Evolutionary conservation across 164 flowering plant genomes (phyloP).

Genomic region (Santalum album): DNA sequence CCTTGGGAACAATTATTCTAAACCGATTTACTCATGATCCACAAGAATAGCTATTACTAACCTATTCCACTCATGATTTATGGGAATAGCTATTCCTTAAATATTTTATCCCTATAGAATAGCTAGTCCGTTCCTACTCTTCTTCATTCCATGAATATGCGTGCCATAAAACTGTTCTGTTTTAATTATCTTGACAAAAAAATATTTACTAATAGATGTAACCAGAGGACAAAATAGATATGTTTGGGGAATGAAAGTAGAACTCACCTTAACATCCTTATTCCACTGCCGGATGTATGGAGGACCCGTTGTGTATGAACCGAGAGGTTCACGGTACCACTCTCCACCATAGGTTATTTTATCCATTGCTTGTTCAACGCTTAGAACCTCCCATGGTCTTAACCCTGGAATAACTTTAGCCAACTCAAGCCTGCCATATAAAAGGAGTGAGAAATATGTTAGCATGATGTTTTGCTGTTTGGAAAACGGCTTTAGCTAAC

Average conservation of each 20-base stretch:
- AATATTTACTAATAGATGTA: not conserved
- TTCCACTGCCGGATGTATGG: conserved; percentile 71
- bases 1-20: too few species aligned
- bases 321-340: conserved; percentile 91
- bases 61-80: too few species aligned
- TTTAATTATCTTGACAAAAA: not conserved
- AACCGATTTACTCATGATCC: too few species aligned
- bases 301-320: conserved; percentile 73
- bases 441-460: not conserved
- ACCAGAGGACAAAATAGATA: not conserved
- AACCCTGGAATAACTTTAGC: conserved; percentile 62
- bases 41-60: too few species aligned
- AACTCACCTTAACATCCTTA: conserved; percentile 45
- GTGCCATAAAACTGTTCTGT: not conserved
- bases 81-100: too few species aligned
- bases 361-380: conserved; percentile 93
- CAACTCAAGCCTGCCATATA: conserved; percentile 42
- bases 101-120: too few species aligned
- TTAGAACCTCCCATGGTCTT: conserved; percentile 95
- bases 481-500: too few species aligned
- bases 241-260: not conserved
- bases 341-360: conserved; percentile 64
- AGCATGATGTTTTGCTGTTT: not conserved
- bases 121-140: not conserved
- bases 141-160: not conserved